These are phyloP conservation scores for Pterulicium gracile DNA, from an alignment of 1,284 basidiomycete species.

Conservation along the genomic window DNA sequence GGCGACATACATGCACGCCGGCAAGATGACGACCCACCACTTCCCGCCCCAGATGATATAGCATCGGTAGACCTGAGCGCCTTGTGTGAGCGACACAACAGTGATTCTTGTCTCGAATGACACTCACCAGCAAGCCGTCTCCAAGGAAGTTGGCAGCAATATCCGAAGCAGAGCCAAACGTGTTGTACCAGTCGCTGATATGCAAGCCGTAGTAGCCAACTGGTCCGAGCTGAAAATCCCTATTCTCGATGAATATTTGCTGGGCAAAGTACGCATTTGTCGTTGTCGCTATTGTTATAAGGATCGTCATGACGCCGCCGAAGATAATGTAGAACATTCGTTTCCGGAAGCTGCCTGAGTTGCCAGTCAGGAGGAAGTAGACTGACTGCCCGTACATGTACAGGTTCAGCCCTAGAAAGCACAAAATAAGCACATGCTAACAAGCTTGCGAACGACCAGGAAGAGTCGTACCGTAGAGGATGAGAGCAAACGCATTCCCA, in stretches of 20 bases:
- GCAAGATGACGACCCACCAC: not conserved
- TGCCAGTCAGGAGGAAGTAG: not conserved
- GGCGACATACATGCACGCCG: not conserved
- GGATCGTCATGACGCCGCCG: not conserved
- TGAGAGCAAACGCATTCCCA: not conserved
- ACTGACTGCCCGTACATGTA: not conserved
- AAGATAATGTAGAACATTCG: not conserved
- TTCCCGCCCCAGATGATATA: constrained; percentile 1
- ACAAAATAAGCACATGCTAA: not conserved
- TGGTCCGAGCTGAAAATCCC: not conserved
- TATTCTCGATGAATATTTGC: not conserved
- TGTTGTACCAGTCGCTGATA: not conserved
- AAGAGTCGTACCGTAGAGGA: not conserved
- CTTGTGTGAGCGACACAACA: not conserved
- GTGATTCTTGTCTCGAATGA: not conserved
- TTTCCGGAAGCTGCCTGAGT: not conserved
- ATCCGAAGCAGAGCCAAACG: not conserved
- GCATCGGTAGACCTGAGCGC: not conserved
- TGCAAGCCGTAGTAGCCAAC: not conserved
- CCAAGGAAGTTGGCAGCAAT: not conserved
- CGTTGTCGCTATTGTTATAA: not conserved
- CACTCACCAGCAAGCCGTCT: not conserved
- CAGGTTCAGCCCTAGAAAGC: not conserved
- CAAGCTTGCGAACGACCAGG: not conserved
- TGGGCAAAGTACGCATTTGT: not conserved